These are phyloP conservation scores for Kuraishia hungarica DNA, from an alignment of 805 yeast genomes.

Conservation along the genomic window DNA sequence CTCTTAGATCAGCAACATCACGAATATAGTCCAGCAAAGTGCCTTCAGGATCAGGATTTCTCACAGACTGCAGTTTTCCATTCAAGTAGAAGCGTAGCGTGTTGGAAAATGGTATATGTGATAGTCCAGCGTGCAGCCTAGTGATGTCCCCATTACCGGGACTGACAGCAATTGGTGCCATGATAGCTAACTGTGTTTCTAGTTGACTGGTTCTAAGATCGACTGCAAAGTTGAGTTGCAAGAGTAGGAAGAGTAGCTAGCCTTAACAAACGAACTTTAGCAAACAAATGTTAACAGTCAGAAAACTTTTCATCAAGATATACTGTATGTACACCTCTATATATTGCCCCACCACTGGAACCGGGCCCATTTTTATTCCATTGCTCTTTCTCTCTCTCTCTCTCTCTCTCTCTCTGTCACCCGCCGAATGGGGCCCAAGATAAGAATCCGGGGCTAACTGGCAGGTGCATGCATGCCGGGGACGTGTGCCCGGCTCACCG, in stretches of 20 bases:
- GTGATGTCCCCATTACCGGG: constrained; percentile 13
- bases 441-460: background rate
- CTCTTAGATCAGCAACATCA: constrained; percentile 25
- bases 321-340: too few relatives aligned
- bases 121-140: constrained; percentile 12
- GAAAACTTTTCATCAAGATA: too few relatives aligned
- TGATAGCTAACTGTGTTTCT: background rate
- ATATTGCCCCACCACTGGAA: too few relatives aligned
- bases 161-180: constrained; percentile 17
- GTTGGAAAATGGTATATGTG: constrained; percentile 17
- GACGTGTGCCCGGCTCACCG: background rate
- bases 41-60: constrained; percentile 33
- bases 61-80: constrained; percentile 25
- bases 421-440: background rate
- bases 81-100: constrained; percentile 27
- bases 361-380: too few relatives aligned
- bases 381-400: background rate
- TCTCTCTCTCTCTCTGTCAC: background rate
- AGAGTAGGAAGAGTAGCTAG: too few relatives aligned
- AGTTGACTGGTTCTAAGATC: too few relatives aligned
- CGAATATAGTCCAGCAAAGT: constrained; percentile 35
- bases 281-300: too few relatives aligned
- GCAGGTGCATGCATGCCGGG: background rate
- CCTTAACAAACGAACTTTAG: too few relatives aligned
- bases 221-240: too few relatives aligned